A percentile compares a stretch with the other conserved stretches of the same genome.
Evolutionary conservation across 164 flowering plant species (phyloP).

Genomic region (Sedum album): DNA sequence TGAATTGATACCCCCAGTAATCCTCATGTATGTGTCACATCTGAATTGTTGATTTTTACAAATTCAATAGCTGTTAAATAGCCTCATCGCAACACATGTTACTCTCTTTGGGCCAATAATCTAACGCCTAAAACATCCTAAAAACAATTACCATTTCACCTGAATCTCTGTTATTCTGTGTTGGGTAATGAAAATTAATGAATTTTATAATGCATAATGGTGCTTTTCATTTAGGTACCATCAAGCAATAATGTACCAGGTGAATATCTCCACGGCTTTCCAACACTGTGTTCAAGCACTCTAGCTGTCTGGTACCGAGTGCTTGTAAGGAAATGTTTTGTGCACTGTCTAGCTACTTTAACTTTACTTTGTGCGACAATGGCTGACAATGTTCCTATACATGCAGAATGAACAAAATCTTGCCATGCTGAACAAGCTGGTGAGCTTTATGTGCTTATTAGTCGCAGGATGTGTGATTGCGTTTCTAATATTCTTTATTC

Average conservation of each 20-base stretch:
- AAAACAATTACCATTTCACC: no score
- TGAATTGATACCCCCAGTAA: background rate
- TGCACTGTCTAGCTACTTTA: background rate
- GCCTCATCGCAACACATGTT: no score
- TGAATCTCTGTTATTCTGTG: background rate
- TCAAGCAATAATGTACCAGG: conserved; percentile 21
- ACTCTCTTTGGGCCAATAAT: no score
- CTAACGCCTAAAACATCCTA: no score
- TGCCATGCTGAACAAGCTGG: conserved; percentile 50
- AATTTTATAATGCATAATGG: background rate
- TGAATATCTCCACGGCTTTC: conserved; percentile 40
- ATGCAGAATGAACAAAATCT: conserved; percentile 79
- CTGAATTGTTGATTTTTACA: no score
- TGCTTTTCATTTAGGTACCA: conserved; percentile 30
- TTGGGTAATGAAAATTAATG: background rate
- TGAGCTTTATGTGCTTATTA: conserved; percentile 18
- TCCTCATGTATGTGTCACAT: background rate
- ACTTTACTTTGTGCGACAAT: background rate
- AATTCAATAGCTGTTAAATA: no score
- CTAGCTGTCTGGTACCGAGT: conserved; percentile 64
- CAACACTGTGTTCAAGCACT: conserved; percentile 50
- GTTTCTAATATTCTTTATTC: background rate
- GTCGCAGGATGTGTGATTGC: background rate
- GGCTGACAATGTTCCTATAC: background rate
- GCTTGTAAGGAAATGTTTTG: conserved; percentile 35